These are phyloP conservation scores for Aaosphaeria pasadenensis DNA, from an alignment of 2,329 filamentous ascomycete genomes.

Conservation along the genomic window DNA sequence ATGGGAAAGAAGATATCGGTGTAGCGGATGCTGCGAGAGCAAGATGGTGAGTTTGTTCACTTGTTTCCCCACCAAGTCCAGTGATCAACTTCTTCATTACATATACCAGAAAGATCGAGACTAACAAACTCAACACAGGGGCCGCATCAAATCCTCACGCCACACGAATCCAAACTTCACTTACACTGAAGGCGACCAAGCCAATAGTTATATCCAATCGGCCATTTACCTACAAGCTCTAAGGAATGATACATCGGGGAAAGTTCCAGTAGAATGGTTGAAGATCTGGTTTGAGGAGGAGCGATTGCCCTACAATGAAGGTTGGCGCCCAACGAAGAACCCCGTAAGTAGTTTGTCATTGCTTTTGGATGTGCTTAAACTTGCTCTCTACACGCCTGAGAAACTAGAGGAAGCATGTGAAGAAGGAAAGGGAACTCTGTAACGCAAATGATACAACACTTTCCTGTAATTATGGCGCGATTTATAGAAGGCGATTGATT, in stretches of 20 bases:
- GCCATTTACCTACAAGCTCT: conserved; percentile 15
- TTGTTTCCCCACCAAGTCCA: not conserved
- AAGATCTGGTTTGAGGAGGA: conserved; percentile 24
- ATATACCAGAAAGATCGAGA: not conserved
- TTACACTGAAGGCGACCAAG: conserved; percentile 8
- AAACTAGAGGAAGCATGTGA: not conserved
- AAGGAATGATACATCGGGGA: conserved; percentile 9
- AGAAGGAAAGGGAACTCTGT: not conserved
- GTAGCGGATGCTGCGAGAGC: conserved; percentile 5
- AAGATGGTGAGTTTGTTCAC: conserved; percentile 4
- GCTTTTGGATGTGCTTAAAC: not conserved
- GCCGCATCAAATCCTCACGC: conserved; percentile 11
- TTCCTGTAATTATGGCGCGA: too few species aligned
- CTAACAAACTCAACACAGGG: conserved; percentile 2
- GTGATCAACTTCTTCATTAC: not conserved
- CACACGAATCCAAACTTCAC: conserved; percentile 13
- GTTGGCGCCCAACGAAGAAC: conserved; percentile 13
- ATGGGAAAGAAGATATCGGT: conserved; percentile 1
- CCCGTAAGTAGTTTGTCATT: not conserved
- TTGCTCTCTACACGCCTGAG: not conserved
- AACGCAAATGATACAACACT: too few species aligned
- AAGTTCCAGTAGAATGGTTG: conserved; percentile 12
- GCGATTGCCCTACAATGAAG: conserved; percentile 17
- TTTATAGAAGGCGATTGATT: too few species aligned
- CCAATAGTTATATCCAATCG: conserved; percentile 18